These are phyloP conservation scores for Gentiana straminea DNA, from an alignment of 257 asterid species.

Conservation along the genomic window DNA sequence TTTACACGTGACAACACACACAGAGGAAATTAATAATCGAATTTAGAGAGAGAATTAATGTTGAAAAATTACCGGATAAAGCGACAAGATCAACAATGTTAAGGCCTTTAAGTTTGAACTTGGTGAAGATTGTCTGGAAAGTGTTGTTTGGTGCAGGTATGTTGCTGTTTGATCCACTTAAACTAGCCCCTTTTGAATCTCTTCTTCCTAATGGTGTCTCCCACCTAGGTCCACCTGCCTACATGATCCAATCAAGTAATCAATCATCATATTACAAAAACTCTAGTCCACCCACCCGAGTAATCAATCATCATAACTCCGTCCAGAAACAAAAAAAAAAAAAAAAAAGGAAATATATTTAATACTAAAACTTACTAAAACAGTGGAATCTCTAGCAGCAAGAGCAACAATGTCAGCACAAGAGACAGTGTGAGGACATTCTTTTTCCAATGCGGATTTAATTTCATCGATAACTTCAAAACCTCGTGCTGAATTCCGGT, in stretches of 20 bases:
- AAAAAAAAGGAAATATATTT: too few relatives aligned
- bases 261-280: too few relatives aligned
- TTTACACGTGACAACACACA: too few relatives aligned
- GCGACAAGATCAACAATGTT: slow-evolving; percentile 59
- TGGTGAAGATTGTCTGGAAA: slow-evolving; percentile 36
- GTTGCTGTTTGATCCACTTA: slow-evolving; percentile 32
- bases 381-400: slow-evolving; percentile 59
- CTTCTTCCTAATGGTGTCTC: slow-evolving; percentile 75
- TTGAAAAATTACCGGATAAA: slow-evolving; percentile 40
- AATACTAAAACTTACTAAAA: slow-evolving; percentile 29
- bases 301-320: too few relatives aligned
- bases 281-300: too few relatives aligned
- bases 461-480: slow-evolving; percentile 69
- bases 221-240: slow-evolving; percentile 90
- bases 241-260: neutral
- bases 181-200: slow-evolving; percentile 54
- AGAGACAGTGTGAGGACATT: slow-evolving; percentile 71
- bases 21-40: too few relatives aligned
- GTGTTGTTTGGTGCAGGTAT: slow-evolving; percentile 79
- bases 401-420: slow-evolving; percentile 75
- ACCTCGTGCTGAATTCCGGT: slow-evolving; percentile 59
- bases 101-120: slow-evolving; percentile 56
- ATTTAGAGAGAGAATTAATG: neutral
- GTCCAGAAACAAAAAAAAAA: too few relatives aligned
- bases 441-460: slow-evolving; percentile 50